Percentiles rank a stretch among this genome's conserved stretches.
Evolutionary conservation across 2,329 filamentous ascomycete genomes (phyloP).

Genomic region (Sporothrix globosa): DNA sequence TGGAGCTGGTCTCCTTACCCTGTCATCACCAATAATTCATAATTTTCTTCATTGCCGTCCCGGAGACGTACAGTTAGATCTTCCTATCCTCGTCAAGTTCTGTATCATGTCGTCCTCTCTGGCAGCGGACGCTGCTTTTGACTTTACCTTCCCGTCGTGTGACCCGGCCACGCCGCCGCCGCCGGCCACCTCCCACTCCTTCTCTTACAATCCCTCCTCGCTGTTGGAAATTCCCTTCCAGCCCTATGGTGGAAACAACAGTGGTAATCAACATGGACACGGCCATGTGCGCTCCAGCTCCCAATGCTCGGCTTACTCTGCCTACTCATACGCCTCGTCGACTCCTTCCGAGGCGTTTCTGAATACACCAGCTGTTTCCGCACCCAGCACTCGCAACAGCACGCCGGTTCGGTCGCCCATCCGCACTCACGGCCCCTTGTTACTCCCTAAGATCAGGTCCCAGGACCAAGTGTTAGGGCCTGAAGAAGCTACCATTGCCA

Average conservation of each 20-base stretch:
- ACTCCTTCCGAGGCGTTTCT: conserved; percentile 58
- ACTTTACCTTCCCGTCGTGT: conserved; percentile 61
- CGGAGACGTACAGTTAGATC: conserved; percentile 21
- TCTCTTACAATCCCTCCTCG: conserved; percentile 60
- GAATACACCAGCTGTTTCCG: conserved; percentile 42
- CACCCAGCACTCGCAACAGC: conserved; percentile 61
- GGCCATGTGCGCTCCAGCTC: conserved; percentile 67
- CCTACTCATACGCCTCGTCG: conserved; percentile 68
- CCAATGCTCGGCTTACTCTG: conserved; percentile 61
- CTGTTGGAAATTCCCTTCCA: conserved; percentile 59
- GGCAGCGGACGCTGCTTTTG: conserved; percentile 64
- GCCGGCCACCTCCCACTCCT: conserved; percentile 40
- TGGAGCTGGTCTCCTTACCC: conserved; percentile 40
- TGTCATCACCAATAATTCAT: conserved; percentile 36
- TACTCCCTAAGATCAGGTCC: conserved; percentile 82
- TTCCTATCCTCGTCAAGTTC: neutral
- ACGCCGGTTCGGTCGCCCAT: conserved; percentile 73
- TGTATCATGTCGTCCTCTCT: conserved; percentile 50
- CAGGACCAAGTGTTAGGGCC: conserved; percentile 76
- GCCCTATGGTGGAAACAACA: neutral
- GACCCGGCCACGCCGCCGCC: conserved; percentile 55
- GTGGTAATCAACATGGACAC: conserved; percentile 33
- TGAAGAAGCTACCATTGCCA: conserved; percentile 51
- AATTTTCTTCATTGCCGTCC: conserved; percentile 34
- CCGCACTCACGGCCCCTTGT: conserved; percentile 74